Evolutionary conservation across 1,284 basidiomycete genomes (phyloP), one percentile per base, ranked within the genome.

Genomic region (Austroboletus niveus): DNA sequence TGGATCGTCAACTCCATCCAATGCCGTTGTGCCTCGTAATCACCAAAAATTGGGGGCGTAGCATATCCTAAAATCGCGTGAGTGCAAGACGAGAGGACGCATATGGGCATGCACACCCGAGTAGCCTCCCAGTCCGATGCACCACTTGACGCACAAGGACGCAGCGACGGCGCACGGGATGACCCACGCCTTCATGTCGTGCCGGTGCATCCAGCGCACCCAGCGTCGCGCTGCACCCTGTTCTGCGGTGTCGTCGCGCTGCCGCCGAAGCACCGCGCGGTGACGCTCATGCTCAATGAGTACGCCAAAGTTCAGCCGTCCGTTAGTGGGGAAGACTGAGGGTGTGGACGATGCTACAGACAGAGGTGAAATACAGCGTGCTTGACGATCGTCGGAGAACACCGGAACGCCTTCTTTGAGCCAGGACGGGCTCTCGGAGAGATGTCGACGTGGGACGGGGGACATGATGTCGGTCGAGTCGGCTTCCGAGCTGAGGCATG

Each of bases 1-100:
- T 93, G 87, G 31, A 82, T 71, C 1, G 92, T 92, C 41, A 96
- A 69, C 60, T 95, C 92, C 84, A 95, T 91, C 94, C 93, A 96
- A 69, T 96, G 93, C 47, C 94, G 77, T 64, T 96, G 94, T 0
- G 94, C 94, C 69, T 97, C 94, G 60, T 92, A 93, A 70, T 97
- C 94, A 15, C 94, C 94, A 57, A 81, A 89, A 82, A 94, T 85
- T 0, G 93, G 93, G 0, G 91, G 85, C 3, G 79, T 81, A 15
- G 68, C 75, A 53, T 81, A 70, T 7, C 93, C 91, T 91, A 58
- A 31, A 31, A 39, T 49, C 40, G 49, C 52, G 32, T 14, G 14
- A 17, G 36, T 38, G n/a, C 7, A 10, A 14, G 36, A 15, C 36
- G 15, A 8, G 15, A 17, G 15, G 36, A 17, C 22, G 10, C 22